Evolutionary conservation across 2,329 filamentous ascomycete genomes (phyloP), one percentile per base, ranked within the genome.

Genomic region (Aspergillus aculeatinus): DNA sequence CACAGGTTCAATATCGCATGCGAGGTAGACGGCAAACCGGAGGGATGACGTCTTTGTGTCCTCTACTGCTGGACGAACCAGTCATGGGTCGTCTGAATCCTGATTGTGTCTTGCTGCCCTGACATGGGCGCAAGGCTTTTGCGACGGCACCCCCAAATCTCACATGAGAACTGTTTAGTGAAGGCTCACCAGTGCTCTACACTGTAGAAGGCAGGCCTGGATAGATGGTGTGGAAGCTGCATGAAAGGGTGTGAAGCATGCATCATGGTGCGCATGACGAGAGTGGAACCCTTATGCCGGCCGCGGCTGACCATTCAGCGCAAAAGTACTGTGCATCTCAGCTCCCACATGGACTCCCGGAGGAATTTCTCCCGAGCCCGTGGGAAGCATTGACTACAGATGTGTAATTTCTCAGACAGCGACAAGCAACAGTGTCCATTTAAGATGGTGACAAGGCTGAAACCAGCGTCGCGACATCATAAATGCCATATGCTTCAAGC

Each of bases 211-310:
- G 39, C 35, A 31, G 23, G 14, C 51, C 12, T 2, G 55, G 55
- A 31, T 49, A 51, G 19, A 48, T 55, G 47, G 49, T 49, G 48
- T n/a, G 19, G 29, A 50, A 29, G 47, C 42, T 29, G 29, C 16
- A 11, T 39, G 48, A 29, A 57, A 58, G 33, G 59, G 48, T 50
- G 58, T 57, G 59, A 58, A 50, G 35, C 42, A 61, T 58, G 62
- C 60, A 60, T 7, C 42, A 16, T 56, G 42, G 62, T 35, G 62
- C 64, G 64, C 60, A 62, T 66, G 64, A 66, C 60, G 63, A 51
- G 23, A 19, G 48, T 27, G 44, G 39, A 27, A 52, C 27, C 48
- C 57, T 52, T 50, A 55, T 64, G 64, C 64, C 64, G 55, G 55
- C 51, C 31, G 51, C 64, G 60, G 60, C 55, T 66, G 64, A 66